Base-by-base conservation (phyloP, 108 stramenopile genomes). In the Stephanodiscus minutulus region DNA sequence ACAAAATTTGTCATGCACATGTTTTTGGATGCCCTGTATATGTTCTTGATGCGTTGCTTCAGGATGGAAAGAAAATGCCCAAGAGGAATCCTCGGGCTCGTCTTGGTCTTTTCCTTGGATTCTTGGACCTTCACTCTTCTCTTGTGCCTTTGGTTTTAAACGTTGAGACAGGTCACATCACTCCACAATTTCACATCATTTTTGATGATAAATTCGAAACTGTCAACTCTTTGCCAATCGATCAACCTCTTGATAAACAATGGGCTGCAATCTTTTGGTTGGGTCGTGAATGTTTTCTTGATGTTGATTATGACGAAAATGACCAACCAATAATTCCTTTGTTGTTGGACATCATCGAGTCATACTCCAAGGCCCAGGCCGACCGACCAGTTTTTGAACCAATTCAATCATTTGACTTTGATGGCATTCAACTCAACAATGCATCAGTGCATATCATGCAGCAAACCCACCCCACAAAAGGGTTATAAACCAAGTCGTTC, bases 141-240 rank as follows among this genome's bases (percentile, higher is more conserved):
- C 50, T 57, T 2, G 79, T 88, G 0, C 70, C 69, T 5, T 57
- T 85, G 2, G 54, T 88, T 5, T 58, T 70, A 21, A 88, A 84
- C 49, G 18, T 79, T 10, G 5, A 39, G 2, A 83, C 87, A 10
- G 74, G 70, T 12, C 18, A 31, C 5, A 76, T 87, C 31, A 55
- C 81, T n/a, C 83, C 82, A 5, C 86, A 87, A 43, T 84, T 67
- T 44, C 83, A 87, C 46, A 67, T 88, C 3, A 71, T 85, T 21
- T 81, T 77, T 53, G 84, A 88, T 55, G 80, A 85, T n/a, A 46
- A 29, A n/a, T 85, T 87, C 57, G 39, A 66, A 13, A 86, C 79
- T 3, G 81, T 82, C 20, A 17, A 17, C 10, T 50, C 66, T 4
- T 20, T 52, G 5, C 18, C 57, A n/a, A 28, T n/a, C 4, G 55